These are phyloP conservation scores for Simmondsia chinensis DNA, from an alignment of 148 eudicot genomes.

Conservation along the genomic window DNA sequence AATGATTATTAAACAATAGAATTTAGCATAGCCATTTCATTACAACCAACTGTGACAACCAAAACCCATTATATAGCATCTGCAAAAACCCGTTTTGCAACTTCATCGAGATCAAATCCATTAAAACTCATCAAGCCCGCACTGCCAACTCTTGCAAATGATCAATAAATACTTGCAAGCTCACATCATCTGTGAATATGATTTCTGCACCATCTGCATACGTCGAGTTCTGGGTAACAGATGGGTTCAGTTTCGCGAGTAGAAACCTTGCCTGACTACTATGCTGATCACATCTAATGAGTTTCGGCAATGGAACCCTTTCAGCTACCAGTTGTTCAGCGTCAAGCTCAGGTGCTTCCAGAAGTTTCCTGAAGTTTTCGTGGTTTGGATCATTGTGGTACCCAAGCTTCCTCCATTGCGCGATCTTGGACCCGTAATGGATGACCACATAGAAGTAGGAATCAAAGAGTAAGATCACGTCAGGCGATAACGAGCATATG, in stretches of 20 bases:
- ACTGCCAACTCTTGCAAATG: constrained; percentile 90
- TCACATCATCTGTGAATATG: constrained; percentile 83
- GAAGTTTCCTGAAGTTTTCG: constrained; percentile 66
- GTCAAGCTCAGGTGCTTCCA: constrained; percentile 80
- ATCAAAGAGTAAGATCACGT: constrained; percentile 87
- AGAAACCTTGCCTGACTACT: constrained; percentile 97
- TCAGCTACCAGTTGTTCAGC: constrained; percentile 74
- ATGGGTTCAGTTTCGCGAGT: constrained; percentile 91
- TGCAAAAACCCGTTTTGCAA: no score
- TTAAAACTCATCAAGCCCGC: constrained; percentile 55
- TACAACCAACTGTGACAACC: no score
- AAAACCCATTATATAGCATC: no score
- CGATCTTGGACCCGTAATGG: constrained; percentile 81
- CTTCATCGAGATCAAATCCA: no score
- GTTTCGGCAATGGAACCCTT: constrained; percentile 72
- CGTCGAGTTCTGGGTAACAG: constrained; percentile 79
- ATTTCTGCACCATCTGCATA: constrained; percentile 56
- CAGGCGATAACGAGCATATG: constrained; percentile 72
- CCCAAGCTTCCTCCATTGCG: constrained; percentile 87
- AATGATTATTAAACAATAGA: no score
- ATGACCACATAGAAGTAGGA: constrained; percentile 83
- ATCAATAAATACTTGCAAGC: constrained; percentile 84
- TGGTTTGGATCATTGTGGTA: constrained; percentile 74
- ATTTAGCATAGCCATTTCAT: no score
- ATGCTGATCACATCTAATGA: constrained; percentile 84